phyloP scores from a whole-genome alignment of 2,329 filamentous ascomycete genomes.

The Biscogniauxia sp. region DNA sequence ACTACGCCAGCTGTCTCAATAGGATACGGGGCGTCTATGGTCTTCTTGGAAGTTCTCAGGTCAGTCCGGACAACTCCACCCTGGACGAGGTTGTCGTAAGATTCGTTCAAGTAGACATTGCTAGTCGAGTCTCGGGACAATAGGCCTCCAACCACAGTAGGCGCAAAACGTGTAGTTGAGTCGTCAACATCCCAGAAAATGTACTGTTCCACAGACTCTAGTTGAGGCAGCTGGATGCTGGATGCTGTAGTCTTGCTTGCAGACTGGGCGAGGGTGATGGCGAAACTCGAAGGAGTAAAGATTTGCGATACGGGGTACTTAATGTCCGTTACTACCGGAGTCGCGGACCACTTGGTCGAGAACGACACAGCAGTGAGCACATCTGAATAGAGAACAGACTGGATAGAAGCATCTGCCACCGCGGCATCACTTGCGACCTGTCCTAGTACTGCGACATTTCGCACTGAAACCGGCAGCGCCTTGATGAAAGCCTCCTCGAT shows the following conservation, averaged over 20 bases:
- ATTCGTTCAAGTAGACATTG: slow-evolving; percentile 61
- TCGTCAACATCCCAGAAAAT: slow-evolving; percentile 90
- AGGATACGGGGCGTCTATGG: slow-evolving; percentile 80
- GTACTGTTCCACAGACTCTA: slow-evolving; percentile 72
- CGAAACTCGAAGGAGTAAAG: slow-evolving; percentile 55
- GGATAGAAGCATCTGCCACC: slow-evolving; percentile 71
- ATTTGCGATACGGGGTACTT: slow-evolving; percentile 77
- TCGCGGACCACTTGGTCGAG: slow-evolving; percentile 61
- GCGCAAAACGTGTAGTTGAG: slow-evolving; percentile 64
- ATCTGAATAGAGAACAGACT: slow-evolving; percentile 89
- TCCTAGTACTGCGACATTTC: slow-evolving; percentile 79
- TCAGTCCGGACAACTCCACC: slow-evolving; percentile 84
- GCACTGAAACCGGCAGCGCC: slow-evolving; percentile 71
- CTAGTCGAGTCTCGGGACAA: slow-evolving; percentile 70
- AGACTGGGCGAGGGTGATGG: slow-evolving; percentile 49
- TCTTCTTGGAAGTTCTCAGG: slow-evolving; percentile 77
- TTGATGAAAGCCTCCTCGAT: slow-evolving; percentile 91
- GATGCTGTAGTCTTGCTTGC: slow-evolving; percentile 46
- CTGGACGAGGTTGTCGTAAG: slow-evolving; percentile 62
- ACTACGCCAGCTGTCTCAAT: slow-evolving; percentile 75
- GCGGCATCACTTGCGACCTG: slow-evolving; percentile 75
- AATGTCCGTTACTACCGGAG: slow-evolving; percentile 71
- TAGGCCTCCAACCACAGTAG: slow-evolving; percentile 55
- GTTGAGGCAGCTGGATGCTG: slow-evolving; percentile 37
- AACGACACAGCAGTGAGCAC: slow-evolving; percentile 84